Base-by-base conservation (phyloP, 768 basidiomycete species). In the Collybia sordida region DNA sequence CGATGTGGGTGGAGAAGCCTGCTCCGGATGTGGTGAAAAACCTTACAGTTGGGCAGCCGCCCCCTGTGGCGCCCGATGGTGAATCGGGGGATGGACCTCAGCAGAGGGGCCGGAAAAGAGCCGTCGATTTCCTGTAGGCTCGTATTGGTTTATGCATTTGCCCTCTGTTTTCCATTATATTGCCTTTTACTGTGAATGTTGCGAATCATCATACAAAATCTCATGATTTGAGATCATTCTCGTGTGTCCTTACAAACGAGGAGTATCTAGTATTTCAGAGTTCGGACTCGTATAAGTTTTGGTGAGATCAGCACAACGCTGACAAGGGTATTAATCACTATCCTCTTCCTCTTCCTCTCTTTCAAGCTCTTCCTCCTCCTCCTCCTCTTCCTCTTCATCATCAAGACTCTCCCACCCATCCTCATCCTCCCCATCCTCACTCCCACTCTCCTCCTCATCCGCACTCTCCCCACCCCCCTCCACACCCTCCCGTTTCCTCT, bases 61-160 rank as follows among this genome's bases (percentile, higher is more conserved):
- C 59, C 52, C 19, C 52, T 57, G 21, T 61, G 40, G 27, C 62
- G 54, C 21, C 49, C 37, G 56, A 54, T 27, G 55, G 58, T 28
- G 53, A 57, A 9, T 17, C 52, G 2, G 36, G 36, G 12, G 60
- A 55, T 42, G 69, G 64, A 6, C 45, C 56, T 31, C 31, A 11
- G 3, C 31, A 31, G 5, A 78, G 68, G 53, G 82, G 80, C 25
- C 73, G 88, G 47, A 88, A 90, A 61, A 75, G 85, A 28, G 89
- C 89, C 0, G 73, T 86, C 19, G 89, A 91, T 65, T 91, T 87
- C 55, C 72, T 91, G 79, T 90, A 80, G 18, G n/a, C n/a, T n/a
- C n/a, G n/a, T n/a, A n/a, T n/a, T n/a, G n/a, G n/a, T n/a, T n/a
- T n/a, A n/a, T n/a, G n/a, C n/a, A n/a, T n/a, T n/a, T n/a, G n/a